Base-by-base conservation (phyloP, 2,329 filamentous ascomycete species). In the Hypoxylon sp. region DNA sequence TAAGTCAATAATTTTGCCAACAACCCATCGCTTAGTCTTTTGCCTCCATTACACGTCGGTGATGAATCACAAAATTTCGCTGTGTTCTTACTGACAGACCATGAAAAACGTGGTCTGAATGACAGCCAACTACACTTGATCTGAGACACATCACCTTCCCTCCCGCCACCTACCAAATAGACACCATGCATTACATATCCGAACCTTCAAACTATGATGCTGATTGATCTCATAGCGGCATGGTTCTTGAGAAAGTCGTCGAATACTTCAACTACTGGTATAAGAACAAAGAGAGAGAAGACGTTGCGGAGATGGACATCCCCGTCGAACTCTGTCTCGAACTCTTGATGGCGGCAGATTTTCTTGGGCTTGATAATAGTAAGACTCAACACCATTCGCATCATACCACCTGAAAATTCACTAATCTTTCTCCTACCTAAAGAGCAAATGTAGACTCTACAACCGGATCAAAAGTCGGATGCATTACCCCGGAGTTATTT, bases 191-290 rank as follows among this genome's bases (percentile, higher is more conserved):
- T 44, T 14, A 11, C 11, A 8, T 29, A n/a, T 31, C 22, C 8
- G 22, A n/a, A 9, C 14, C 14, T 9, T 11, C 4, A 19, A 2
- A 6, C 44, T 42, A 8, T 11, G 8, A 33, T 11, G 24, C 67
- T 66, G 29, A 65, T 42, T 17, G 14, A 26, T 10, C n/a, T 50
- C 33, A 73, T 78, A 94, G 91, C 80, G 91, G 89, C 71, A 83
- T 91, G 59, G 87, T 94, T 5, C 87, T 95, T 2, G 92, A 94
- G 78, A 94, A 93, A 78, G 90, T 94, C 33, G 92, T 90, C 79
- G 91, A 94, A 80, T 95, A 94, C 81, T 90, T 94, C 69, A 92
- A 94, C 78, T 94, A 94, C 83, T 92, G 92, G 83, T 90, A 94
- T 80, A 91, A 90, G 75, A 86, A 93, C 80, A 86, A 86, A 57